Percentiles rank a stretch among this genome's conserved stretches.
Evolutionary conservation across 768 basidiomycete species (phyloP).

Genomic region (Hericium rajendrae): DNA sequence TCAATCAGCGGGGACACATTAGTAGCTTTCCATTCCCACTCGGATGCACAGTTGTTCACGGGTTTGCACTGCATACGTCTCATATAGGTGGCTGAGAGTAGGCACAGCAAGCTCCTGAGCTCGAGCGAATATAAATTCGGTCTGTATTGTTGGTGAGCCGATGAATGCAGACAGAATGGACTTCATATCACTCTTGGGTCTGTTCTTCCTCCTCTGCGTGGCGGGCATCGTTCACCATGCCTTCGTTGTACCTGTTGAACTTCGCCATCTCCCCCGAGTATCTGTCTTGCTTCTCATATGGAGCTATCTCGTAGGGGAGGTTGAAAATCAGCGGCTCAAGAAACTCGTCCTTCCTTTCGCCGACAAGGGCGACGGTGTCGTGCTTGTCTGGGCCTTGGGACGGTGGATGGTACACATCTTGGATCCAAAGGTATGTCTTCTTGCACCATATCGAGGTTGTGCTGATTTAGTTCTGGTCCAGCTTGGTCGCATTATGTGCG

Average conservation of each 20-base stretch:
- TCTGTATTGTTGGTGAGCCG: no score
- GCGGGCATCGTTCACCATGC: background rate
- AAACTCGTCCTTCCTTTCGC: conserved; percentile 5
- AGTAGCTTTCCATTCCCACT: no score
- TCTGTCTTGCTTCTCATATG: background rate
- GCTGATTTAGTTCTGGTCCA: background rate
- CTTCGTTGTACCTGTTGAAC: background rate
- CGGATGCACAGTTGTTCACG: no score
- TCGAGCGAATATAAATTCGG: no score
- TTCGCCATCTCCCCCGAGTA: background rate
- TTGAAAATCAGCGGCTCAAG: conserved; percentile 3
- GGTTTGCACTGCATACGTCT: no score
- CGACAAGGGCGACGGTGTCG: conserved; percentile 1
- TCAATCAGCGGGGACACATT: no score
- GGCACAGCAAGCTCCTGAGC: no score
- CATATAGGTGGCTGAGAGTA: no score
- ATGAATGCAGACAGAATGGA: no score
- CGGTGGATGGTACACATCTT: conserved; percentile 7
- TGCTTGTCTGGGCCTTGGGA: conserved; percentile 4
- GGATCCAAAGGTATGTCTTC: background rate
- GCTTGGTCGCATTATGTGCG: background rate
- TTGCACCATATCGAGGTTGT: no score
- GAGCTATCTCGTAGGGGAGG: background rate
- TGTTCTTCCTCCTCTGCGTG: background rate
- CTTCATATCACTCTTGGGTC: background rate